Evolutionary conservation across 2,329 filamentous ascomycete genomes (phyloP).

Genomic region (Cordyceps pruinosa): DNA sequence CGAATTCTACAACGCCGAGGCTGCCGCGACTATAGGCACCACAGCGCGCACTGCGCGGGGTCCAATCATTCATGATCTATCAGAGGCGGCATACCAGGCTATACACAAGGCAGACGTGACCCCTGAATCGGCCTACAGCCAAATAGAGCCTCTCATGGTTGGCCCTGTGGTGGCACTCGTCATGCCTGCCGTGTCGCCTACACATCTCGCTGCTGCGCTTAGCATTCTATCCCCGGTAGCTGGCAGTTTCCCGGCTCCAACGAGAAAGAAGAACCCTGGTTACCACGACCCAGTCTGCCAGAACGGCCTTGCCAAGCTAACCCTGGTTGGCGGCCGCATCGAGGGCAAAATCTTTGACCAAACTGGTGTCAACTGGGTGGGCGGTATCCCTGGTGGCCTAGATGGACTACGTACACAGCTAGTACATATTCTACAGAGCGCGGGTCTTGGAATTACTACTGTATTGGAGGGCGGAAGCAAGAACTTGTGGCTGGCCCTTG

Average conservation of each 20-base stretch:
- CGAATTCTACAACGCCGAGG: constrained; percentile 65
- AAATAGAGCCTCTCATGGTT: constrained; percentile 68
- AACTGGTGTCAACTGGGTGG: constrained; percentile 57
- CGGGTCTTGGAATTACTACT: constrained; percentile 69
- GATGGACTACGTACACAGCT: constrained; percentile 76
- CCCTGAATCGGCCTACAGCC: constrained; percentile 38
- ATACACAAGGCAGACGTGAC: constrained; percentile 33
- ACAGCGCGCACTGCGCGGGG: constrained; percentile 25
- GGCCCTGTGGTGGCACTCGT: constrained; percentile 76
- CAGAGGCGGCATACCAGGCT: constrained; percentile 43
- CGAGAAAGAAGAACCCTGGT: constrained; percentile 65
- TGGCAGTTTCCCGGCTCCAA: constrained; percentile 70
- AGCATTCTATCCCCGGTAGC: constrained; percentile 67
- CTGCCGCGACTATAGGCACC: constrained; percentile 26
- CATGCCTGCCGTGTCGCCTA: constrained; percentile 75
- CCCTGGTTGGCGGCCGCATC: constrained; percentile 78
- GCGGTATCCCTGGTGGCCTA: constrained; percentile 73
- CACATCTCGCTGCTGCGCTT: constrained; percentile 75
- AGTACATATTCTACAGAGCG: constrained; percentile 70
- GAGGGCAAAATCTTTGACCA: constrained; percentile 80
- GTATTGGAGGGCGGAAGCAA: constrained; percentile 74
- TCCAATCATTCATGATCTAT: constrained; percentile 45
- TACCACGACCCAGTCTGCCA: constrained; percentile 79
- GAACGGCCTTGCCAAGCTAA: constrained; percentile 74
- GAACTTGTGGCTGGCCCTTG: constrained; percentile 81